phyloP scores from a whole-genome alignment of 78 protist species.

The Cyanophora paradoxa region DNA sequence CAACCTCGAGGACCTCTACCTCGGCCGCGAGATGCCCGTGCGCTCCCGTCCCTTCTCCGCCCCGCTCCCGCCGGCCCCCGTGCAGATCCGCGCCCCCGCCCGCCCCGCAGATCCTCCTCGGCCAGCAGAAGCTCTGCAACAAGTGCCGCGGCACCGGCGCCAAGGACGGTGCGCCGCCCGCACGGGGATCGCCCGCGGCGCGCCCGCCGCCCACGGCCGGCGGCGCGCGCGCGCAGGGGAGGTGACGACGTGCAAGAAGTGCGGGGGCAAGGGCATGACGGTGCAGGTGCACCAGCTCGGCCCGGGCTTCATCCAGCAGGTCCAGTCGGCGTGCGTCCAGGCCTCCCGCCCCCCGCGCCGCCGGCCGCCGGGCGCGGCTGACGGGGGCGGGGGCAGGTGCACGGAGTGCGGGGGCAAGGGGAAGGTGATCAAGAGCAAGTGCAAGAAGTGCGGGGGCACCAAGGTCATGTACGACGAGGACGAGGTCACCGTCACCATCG shows the following conservation, averaged over 20 bases:
- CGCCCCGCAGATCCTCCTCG: too few species aligned
- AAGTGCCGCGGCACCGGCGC: conserved; percentile 77
- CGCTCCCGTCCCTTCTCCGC: too few species aligned
- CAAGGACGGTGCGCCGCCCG: too few species aligned
- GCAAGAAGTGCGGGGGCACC: conserved; percentile 46
- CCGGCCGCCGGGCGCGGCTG: too few species aligned
- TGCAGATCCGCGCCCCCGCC: too few species aligned
- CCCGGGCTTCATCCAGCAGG: conserved; percentile 71
- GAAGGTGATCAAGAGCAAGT: conserved; percentile 42
- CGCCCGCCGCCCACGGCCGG: too few species aligned
- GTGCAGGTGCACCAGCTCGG: conserved; percentile 54
- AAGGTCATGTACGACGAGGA: conserved; percentile 46
- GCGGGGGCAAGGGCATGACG: conserved; percentile 25
- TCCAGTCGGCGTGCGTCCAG: conserved; percentile 35
- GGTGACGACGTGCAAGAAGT: conserved; percentile 46
- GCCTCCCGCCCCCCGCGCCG: too few species aligned
- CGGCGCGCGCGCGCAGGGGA: too few species aligned
- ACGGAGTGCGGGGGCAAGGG: conserved; percentile 67
- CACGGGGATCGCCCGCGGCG: too few species aligned
- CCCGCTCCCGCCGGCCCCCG: too few species aligned
- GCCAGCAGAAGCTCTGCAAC: conserved; percentile 47
- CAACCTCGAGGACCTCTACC: conserved; percentile 64
- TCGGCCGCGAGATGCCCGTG: too few species aligned
- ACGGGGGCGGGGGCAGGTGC: too few species aligned
- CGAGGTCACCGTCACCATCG: conserved; percentile 46